Base-by-base conservation (phyloP, 2,329 filamentous ascomycete species). In the Scopulariopsis brevicaulis region DNA sequence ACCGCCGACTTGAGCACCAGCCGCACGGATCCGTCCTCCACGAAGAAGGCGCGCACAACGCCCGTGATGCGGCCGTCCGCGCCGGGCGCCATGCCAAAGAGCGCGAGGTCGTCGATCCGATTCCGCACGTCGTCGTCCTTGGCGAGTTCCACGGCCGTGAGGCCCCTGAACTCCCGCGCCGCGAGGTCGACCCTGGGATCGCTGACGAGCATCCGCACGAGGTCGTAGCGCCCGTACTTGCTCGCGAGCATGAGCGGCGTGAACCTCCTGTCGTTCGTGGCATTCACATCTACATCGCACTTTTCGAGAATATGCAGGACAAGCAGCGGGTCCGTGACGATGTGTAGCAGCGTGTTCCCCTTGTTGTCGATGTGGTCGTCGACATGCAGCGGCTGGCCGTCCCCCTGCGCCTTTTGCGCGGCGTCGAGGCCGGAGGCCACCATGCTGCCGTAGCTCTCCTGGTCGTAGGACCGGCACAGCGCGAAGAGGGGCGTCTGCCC, bases 51-150 rank as follows among this genome's bases (percentile, higher is more conserved):
- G 59, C 94, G 83, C 0, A 99, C 94, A 1, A 97, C 92, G 1
- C 90, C 90, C 0, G 94, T 97, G 24, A 92, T 92, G 25, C 93
- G 84, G 4, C 87, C 87, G 63, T 96, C 90, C 15, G 81, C 77
- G 12, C 83, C 85, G 5, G 88, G 78, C 1, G 82, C 77, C 68
- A 85, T 84, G 22, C 89, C 88, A 62, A 99, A 87, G 11, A 99
- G 74, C 1, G 92, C 86, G 62, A 99, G 77, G 69, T 99, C 94
- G 67, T 99, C 94, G 62, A 99, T 96, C 64, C 90, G 86, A 72
- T 97, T 99, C 46, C 94, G 84, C 28, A 99, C 89, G 64, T 99
- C 94, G 68, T 99, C 94, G 65, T 99, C 95, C 69, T 99, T 99
- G 55, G 95, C 94, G 53, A 99, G 79, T 71, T 99, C 94, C 7